Conservation (phyloP, 495 filamentous ascomycete genomes). For the Aspergillus asperescens region DNA sequence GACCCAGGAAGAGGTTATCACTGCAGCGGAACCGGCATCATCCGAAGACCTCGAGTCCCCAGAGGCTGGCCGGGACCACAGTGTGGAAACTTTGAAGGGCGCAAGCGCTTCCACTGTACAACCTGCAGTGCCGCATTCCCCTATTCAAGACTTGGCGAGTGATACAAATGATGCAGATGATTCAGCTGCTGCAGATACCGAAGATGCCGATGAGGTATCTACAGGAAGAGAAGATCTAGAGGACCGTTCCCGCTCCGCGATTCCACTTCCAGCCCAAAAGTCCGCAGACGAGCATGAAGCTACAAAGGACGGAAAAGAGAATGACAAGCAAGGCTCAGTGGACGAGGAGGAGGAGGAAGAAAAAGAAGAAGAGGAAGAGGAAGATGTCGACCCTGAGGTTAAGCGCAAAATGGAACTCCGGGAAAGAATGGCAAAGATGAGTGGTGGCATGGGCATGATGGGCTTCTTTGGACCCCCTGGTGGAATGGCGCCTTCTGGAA, state of each 20-base stretch:
- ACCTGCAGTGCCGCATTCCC: conserved; percentile 38
- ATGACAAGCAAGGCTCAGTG: conserved; percentile 36
- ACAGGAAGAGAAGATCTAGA: conserved; percentile 73
- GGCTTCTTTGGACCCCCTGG: conserved; percentile 84
- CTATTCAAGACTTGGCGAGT: conserved; percentile 52
- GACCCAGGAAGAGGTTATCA: conserved; percentile 34
- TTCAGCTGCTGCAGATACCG: conserved; percentile 79
- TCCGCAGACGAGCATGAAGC: conserved; percentile 22
- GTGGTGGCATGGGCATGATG: conserved; percentile 94
- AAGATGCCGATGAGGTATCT: conserved; percentile 71
- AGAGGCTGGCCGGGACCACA: conserved; percentile 51
- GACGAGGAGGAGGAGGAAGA: conserved; percentile 51
- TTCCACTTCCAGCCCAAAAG: conserved; percentile 17
- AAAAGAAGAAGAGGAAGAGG: conserved; percentile 73
- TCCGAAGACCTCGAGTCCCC: conserved; percentile 44
- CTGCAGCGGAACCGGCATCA: conserved; percentile 27
- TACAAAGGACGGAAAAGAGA: conserved; percentile 40
- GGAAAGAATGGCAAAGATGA: conserved; percentile 97
- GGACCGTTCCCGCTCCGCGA: conserved; percentile 33
- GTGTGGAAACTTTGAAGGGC: conserved; percentile 50
- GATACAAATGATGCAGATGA: conserved; percentile 89
- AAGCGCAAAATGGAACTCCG: conserved; percentile 82
- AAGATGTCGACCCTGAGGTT: conserved; percentile 88
- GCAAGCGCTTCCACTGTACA: conserved; percentile 44
- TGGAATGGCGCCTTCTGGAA: conserved; percentile 53